phyloP scores from a whole-genome alignment of 495 filamentous ascomycete species.

The Penicillium salamii region DNA sequence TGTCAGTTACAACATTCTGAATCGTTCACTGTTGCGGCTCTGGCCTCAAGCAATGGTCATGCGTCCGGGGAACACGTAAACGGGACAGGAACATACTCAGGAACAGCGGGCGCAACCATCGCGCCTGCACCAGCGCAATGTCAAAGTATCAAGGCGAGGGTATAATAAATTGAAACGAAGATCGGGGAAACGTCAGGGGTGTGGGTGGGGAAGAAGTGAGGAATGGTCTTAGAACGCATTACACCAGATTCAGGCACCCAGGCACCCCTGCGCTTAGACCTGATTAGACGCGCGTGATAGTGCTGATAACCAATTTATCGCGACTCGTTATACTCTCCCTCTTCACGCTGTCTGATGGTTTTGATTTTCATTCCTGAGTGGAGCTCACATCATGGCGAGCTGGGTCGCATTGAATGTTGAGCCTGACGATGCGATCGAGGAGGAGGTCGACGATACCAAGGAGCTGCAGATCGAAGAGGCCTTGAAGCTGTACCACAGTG shows the following conservation, averaged over 20 bases:
- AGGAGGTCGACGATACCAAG: conserved; percentile 91
- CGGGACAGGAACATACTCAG: conserved; percentile 64
- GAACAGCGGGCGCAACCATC: conserved; percentile 87
- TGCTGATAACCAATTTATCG: conserved; percentile 14
- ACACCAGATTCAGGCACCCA: conserved; percentile 25
- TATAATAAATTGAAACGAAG: conserved; percentile 2
- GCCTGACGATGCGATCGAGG: conserved; percentile 82
- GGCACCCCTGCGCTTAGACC: conserved; percentile 20
- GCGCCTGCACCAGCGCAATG: conserved; percentile 40
- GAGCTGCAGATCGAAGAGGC: conserved; percentile 98
- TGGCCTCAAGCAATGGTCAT: conserved; percentile 18
- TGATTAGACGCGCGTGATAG: conserved; percentile 36
- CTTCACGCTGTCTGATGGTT: neutral
- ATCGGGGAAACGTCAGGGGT: conserved; percentile 6
- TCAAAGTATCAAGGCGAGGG: neutral
- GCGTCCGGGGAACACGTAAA: conserved; percentile 37
- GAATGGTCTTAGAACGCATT: conserved; percentile 9
- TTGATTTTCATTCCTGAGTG: too few species aligned
- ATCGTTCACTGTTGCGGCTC: conserved; percentile 7
- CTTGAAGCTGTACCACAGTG: conserved; percentile 89
- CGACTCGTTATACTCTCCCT: neutral
- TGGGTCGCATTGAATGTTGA: conserved; percentile 90
- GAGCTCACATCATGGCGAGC: conserved; percentile 40
- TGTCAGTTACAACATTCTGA: conserved; percentile 18
- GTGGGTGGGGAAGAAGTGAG: conserved; percentile 10